Conservation (phyloP, 352 stramenopile species). For the Phytopythium delawarense region DNA sequence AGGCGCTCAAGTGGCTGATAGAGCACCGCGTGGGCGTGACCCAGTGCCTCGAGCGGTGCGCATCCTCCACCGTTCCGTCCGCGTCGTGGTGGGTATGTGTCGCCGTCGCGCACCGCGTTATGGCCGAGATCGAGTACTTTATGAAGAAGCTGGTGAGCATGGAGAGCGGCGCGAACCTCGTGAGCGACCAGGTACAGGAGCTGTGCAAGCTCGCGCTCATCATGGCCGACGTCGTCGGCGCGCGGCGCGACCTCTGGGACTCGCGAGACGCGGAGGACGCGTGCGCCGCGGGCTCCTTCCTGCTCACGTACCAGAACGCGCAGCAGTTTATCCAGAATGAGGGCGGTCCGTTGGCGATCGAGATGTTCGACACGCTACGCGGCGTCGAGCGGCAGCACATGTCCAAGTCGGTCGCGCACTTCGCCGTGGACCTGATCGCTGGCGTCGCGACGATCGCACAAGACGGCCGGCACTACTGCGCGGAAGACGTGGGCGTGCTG, state of each 20-base stretch:
- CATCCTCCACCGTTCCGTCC: conserved; percentile 25
- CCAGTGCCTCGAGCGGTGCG: conserved; percentile 20
- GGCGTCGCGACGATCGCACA: conserved; percentile 35
- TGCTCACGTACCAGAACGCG: conserved; percentile 44
- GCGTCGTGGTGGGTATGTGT: conserved; percentile 60
- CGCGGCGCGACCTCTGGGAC: conserved; percentile 43
- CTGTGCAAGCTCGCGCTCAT: conserved; percentile 49
- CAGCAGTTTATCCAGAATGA: conserved; percentile 68
- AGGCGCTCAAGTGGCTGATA: conserved; percentile 49
- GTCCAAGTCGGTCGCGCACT: conserved; percentile 43
- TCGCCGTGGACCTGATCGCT: conserved; percentile 40
- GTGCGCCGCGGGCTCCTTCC: conserved; percentile 38
- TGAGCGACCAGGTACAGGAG: conserved; percentile 45
- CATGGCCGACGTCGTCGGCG: conserved; percentile 43
- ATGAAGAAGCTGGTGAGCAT: conserved; percentile 51
- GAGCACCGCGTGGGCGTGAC: conserved; percentile 30
- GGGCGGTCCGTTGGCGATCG: conserved; percentile 39
- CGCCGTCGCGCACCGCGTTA: conserved; percentile 36
- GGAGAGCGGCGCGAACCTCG: conserved; percentile 26
- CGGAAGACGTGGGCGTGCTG: conserved; percentile 29
- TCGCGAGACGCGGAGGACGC: conserved; percentile 21
- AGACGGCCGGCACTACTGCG: conserved; percentile 44
- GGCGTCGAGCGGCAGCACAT: conserved; percentile 44
- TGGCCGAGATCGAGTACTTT: conserved; percentile 56
- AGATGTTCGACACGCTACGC: conserved; percentile 50